phyloP scores from a whole-genome alignment of 495 filamentous ascomycete genomes.

The Hypomontagnella submonticulosa region DNA sequence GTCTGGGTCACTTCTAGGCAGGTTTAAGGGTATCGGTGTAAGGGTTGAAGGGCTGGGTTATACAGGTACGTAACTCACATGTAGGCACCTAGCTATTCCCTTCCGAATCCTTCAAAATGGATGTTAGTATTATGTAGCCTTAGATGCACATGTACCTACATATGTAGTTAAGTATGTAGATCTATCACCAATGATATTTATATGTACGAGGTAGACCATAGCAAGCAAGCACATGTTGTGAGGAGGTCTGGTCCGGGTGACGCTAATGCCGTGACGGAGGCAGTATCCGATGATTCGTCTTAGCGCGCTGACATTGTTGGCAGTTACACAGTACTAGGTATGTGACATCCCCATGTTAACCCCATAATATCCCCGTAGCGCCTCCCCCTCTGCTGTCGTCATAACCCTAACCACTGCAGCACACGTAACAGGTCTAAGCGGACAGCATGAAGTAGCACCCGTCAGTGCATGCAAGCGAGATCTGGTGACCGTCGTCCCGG shows the following conservation, averaged over 20 bases:
- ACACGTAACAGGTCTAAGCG: neutral
- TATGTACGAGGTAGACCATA: too few relatives aligned
- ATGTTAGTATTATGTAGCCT: too few relatives aligned
- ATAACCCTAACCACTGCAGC: slow-evolving; percentile 35
- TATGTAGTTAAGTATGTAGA: too few relatives aligned
- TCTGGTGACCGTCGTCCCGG: slow-evolving; percentile 39
- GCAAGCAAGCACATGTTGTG: too few relatives aligned
- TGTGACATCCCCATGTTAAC: slow-evolving; percentile 10
- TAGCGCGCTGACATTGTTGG: slow-evolving; percentile 2
- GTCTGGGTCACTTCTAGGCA: too few relatives aligned
- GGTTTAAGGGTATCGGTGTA: slow-evolving; percentile 35
- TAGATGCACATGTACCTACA: too few relatives aligned
- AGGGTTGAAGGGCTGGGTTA: slow-evolving; percentile 10
- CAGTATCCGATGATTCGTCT: slow-evolving; percentile 13
- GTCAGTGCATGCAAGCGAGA: slow-evolving; percentile 36
- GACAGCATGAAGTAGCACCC: neutral
- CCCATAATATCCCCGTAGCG: slow-evolving; percentile 25
- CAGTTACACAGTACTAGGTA: neutral
- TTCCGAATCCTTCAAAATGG: too few relatives aligned
- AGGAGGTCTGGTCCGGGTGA: slow-evolving; percentile 18
- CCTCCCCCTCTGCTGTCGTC: slow-evolving; percentile 29
- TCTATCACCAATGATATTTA: neutral
- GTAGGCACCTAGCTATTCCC: too few relatives aligned
- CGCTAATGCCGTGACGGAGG: slow-evolving; percentile 19
- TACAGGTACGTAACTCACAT: neutral